A percentile compares a stretch with the other conserved stretches of the same genome.
Conservation (phyloP, 805 yeast genomes). For the Metschnikowia sp. region DNA sequence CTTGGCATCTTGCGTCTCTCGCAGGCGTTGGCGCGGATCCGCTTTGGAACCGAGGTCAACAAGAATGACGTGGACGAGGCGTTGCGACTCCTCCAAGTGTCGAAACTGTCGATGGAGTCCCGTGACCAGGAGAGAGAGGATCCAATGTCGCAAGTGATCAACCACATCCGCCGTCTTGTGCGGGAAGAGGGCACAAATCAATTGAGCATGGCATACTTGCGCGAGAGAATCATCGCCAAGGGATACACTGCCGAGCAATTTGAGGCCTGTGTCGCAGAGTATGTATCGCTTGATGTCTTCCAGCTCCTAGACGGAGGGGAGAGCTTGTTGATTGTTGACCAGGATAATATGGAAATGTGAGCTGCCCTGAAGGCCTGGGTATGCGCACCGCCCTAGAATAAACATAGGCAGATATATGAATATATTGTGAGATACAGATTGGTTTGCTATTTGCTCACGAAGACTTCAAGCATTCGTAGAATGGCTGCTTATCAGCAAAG, state of each 20-base stretch:
- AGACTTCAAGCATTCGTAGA: too few relatives aligned
- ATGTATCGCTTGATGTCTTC: conserved; percentile 71
- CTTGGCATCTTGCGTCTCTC: conserved; percentile 88
- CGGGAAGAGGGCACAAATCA: conserved; percentile 35
- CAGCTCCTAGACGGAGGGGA: conserved; percentile 69
- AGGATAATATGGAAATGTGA: conserved; percentile 23
- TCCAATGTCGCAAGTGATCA: conserved; percentile 56
- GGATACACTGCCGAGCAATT: conserved; percentile 83
- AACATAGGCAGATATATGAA: too few relatives aligned
- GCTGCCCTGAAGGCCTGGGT: too few relatives aligned
- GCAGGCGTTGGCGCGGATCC: conserved; percentile 88
- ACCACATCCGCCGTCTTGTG: conserved; percentile 40
- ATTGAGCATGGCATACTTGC: conserved; percentile 44
- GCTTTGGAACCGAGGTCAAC: conserved; percentile 71
- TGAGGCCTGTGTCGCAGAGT: conserved; percentile 70
- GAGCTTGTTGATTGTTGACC: conserved; percentile 50
- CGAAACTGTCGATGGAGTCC: conserved; percentile 75
- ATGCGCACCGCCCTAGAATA: too few relatives aligned
- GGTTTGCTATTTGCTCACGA: too few relatives aligned
- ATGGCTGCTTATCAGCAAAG: too few relatives aligned
- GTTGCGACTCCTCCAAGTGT: conserved; percentile 75
- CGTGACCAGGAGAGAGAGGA: conserved; percentile 56
- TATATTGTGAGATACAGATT: too few relatives aligned
- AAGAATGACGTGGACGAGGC: conserved; percentile 94
- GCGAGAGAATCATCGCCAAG: conserved; percentile 65